Evolutionary conservation across 1,284 basidiomycete genomes (phyloP).

Genomic region (Moesziomyces antarcticus): DNA sequence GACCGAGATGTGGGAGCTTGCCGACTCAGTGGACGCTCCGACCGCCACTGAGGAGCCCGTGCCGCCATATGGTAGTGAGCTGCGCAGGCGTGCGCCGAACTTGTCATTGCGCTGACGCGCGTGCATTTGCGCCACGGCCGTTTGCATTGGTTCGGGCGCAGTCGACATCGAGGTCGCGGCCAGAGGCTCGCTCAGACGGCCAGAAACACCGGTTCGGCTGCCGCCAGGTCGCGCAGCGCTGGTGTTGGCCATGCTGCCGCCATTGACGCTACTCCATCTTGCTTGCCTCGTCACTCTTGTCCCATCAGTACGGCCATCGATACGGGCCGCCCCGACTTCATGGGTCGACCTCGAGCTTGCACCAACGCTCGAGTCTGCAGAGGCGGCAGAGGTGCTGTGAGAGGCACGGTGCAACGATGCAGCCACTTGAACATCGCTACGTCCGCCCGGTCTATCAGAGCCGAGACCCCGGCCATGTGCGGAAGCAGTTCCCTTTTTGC

Average conservation of each 20-base stretch:
- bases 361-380: background rate
- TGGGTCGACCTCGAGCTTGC: background rate
- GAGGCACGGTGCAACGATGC: background rate
- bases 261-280: conserved; percentile 11
- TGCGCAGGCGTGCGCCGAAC: conserved; percentile 39
- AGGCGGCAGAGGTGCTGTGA: conserved; percentile 9
- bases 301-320: conserved; percentile 1
- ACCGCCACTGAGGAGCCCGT: background rate
- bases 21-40: background rate
- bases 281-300: conserved; percentile 5
- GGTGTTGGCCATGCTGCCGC: background rate
- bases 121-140: conserved; percentile 48
- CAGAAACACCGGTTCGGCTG: conserved; percentile 13
- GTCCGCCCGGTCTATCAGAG: background rate
- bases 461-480: background rate
- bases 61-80: conserved; percentile 6
- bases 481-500: background rate
- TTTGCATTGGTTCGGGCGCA: conserved; percentile 39
- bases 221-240: background rate
- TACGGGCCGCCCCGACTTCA: background rate
- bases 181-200: conserved; percentile 36
- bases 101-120: conserved; percentile 44
- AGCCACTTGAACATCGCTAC: conserved; percentile 1
- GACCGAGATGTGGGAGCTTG: background rate
- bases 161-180: conserved; percentile 37